Evolutionary conservation across 805 yeast genomes (phyloP).

Genomic region (Kodamaea fukazawae): DNA sequence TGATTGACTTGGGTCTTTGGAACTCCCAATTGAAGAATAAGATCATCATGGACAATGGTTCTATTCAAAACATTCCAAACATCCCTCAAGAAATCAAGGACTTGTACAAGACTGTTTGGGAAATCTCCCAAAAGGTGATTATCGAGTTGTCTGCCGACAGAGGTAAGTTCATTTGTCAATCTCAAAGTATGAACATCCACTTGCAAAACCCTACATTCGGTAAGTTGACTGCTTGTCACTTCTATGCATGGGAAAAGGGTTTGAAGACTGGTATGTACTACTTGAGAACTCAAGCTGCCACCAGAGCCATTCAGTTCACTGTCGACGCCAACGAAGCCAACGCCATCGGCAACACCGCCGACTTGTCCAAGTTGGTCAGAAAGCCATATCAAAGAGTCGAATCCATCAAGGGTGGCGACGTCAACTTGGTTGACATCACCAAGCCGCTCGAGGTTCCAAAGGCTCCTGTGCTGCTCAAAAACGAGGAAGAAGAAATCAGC

Average conservation of each 20-base stretch:
- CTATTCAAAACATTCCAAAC: constrained; percentile 53
- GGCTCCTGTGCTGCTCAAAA: constrained; percentile 7
- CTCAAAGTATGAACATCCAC: constrained; percentile 89
- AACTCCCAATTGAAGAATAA: constrained; percentile 55
- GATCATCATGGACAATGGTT: constrained; percentile 56
- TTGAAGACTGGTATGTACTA: constrained; percentile 98
- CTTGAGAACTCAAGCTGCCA: constrained; percentile 94
- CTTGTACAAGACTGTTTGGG: constrained; percentile 61
- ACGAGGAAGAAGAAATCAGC: constrained; percentile 7
- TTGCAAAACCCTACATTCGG: constrained; percentile 92
- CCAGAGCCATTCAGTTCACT: constrained; percentile 90
- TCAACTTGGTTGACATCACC: constrained; percentile 7
- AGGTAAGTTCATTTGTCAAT: constrained; percentile 83
- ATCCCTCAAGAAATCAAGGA: constrained; percentile 54
- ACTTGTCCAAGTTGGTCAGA: constrained; percentile 17
- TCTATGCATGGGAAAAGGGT: constrained; percentile 98
- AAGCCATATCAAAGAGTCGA: constrained; percentile 20
- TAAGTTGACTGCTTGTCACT: constrained; percentile 95
- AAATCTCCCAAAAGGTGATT: constrained; percentile 55
- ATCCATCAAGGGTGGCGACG: constrained; percentile 9
- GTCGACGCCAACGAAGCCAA: constrained; percentile 38
- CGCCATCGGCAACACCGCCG: constrained; percentile 1
- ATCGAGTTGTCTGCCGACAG: constrained; percentile 47
- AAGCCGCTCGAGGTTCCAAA: constrained; percentile 5
- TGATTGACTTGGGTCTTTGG: constrained; percentile 59